Evolutionary conservation across 306 rosid genomes (phyloP), one percentile per base, ranked within the genome.

Genomic region (Vicia faba): DNA sequence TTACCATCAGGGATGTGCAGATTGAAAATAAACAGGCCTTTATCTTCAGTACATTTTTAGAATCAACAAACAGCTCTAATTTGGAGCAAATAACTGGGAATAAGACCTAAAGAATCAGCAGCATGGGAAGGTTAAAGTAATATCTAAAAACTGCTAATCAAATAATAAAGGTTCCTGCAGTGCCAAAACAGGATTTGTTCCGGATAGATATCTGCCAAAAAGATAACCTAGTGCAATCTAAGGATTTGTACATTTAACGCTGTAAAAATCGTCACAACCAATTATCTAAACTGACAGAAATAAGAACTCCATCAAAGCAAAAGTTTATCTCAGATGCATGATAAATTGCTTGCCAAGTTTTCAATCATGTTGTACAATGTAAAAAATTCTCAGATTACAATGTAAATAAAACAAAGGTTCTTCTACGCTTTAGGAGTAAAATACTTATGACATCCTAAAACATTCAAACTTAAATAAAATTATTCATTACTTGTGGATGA

Each of bases 1-100:
- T 87, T 87, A 89, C 96, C 98, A 71, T 79, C 40, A 89, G 91
- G 54, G 93, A 86, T 45, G 98, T 87, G 82, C 96, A 92, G 55
- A 86, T 68, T 62, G 96, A 83, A 79, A 87, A 88, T 75, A 92
- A 81, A 63, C 89, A 85, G 71, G 96, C 64, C 81, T 87, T 89
- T 73, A 89, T 80, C 84, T 79, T 71, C 67, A 70, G 70, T 33
- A 79, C 44, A 73, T 86, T 77, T 66, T 53, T 83, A 61, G 84
- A 77, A 64, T 62, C 74, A 48, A 79, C 75, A 46, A 86, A 87
- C 59, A 38, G 73, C 72, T 86, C 88, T 29, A 92, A 81, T 57
- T 81, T 29, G 48, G 81, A 77, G 85, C 78, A 66, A 69, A 87
- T 66, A 72, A 74, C 12, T 36, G 96, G 93, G 73, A 84, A 64